A percentile compares a stretch with the other conserved stretches of the same genome.
These are phyloP conservation scores for Primulina eburnea DNA, from an alignment of 257 asterid species.

Conservation along the genomic window DNA sequence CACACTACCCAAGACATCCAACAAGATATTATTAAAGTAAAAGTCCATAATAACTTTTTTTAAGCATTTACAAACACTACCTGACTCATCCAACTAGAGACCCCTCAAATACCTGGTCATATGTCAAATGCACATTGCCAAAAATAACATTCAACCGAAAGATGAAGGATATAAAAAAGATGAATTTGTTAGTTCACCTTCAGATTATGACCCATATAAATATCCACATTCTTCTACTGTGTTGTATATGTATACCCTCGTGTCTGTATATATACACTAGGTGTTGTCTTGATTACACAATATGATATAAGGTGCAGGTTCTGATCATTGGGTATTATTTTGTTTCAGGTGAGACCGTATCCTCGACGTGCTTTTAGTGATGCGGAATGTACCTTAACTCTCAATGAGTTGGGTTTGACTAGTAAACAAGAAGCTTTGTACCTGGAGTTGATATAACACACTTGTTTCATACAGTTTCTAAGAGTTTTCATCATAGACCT, in stretches of 20 bases:
- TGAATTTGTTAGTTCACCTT: background rate
- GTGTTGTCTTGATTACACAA: background rate
- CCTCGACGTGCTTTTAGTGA: slow-evolving; percentile 81
- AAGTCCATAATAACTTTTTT: too few relatives aligned
- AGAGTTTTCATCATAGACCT: background rate
- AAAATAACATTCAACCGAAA: background rate
- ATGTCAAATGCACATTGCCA: background rate
- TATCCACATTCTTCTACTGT: background rate
- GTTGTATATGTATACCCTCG: background rate
- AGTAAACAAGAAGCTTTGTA: slow-evolving; percentile 96
- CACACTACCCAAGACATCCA: too few relatives aligned
- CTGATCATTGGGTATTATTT: slow-evolving; percentile 7
- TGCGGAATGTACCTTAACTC: slow-evolving; percentile 55
- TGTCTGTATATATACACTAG: background rate
- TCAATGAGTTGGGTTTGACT: slow-evolving; percentile 79
- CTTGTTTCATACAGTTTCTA: slow-evolving; percentile 25
- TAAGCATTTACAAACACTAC: too few relatives aligned
- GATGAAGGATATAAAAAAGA: background rate
- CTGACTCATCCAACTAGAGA: background rate
- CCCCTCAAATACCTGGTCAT: background rate
- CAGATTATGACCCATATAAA: background rate
- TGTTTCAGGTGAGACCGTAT: slow-evolving; percentile 79
- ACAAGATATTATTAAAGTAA: too few relatives aligned
- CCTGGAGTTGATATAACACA: slow-evolving; percentile 67
- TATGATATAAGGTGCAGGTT: background rate